Percentiles rank a stretch among this genome's conserved stretches.
Conservation (phyloP, 345 rosid genomes). For the Camelina hispida region DNA sequence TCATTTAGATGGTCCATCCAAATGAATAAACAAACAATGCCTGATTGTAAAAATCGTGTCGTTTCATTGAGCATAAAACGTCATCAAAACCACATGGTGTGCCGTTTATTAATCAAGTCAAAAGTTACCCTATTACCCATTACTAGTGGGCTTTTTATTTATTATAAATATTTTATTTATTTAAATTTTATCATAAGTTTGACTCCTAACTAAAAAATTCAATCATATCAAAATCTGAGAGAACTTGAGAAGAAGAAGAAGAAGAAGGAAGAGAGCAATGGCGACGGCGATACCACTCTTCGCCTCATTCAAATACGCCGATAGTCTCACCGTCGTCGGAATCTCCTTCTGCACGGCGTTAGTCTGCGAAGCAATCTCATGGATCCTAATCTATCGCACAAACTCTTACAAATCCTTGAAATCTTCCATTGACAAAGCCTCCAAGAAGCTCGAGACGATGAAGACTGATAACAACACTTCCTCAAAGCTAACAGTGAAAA, state of each 20-base stretch:
- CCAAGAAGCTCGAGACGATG: slow-evolving; percentile 95
- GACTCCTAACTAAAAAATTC: not conserved
- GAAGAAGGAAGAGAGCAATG: slow-evolving; percentile 24
- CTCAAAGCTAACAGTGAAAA: slow-evolving; percentile 57
- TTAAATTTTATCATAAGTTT: no score
- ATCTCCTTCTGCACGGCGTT: slow-evolving; percentile 95
- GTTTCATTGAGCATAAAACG: not conserved
- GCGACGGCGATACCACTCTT: slow-evolving; percentile 56
- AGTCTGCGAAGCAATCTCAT: slow-evolving; percentile 92
- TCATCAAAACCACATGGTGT: not conserved
- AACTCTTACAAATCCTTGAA: slow-evolving; percentile 88
- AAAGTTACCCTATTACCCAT: not conserved
- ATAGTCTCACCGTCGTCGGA: slow-evolving; percentile 79
- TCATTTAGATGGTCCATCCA: no score
- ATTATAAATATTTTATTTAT: no score
- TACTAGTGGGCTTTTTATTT: not conserved
- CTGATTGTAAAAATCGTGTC: not conserved
- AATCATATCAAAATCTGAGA: no score
- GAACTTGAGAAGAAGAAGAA: not conserved
- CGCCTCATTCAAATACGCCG: slow-evolving; percentile 71
- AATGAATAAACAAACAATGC: no score
- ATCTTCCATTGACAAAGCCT: slow-evolving; percentile 90
- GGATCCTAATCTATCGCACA: slow-evolving; percentile 95
- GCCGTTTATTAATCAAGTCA: not conserved
- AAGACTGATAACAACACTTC: slow-evolving; percentile 65